Base-by-base conservation (phyloP, 129 eudicot genomes). In the Oenanthe sinensis region DNA sequence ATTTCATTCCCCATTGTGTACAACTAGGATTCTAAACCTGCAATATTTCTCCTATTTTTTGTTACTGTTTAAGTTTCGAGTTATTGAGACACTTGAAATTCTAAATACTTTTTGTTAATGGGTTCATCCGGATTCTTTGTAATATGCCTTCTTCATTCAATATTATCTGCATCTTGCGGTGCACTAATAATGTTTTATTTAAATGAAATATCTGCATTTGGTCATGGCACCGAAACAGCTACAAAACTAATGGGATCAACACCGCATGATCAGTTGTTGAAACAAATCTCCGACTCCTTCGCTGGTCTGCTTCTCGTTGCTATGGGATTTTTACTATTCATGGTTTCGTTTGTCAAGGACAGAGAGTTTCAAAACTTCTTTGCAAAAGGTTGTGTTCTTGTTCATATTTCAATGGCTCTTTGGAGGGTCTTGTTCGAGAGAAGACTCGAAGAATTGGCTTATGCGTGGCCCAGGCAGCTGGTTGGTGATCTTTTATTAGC, bases 281-380 rank as follows among this genome's bases (percentile, higher is more conserved):
- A 87, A 24, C 86, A 85, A 81, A 86, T 78, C 1, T 92, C 97
- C 2, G 87, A 92, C 84, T 87, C 94, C 14, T 92, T 89, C 58
- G 90, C 81, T 0, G 95, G 95, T 20, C 82, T 92, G 83, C 90
- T 92, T 68, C 82, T 89, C 50, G 85, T 88, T 80, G 85, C 74
- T 7, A 85, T 92, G 78, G 97, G 97, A 68, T 83, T 88, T 39
- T 79, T 92, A 52, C 78, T 89, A 44, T 89, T 86, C 58, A 89
- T 92, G 97, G 97, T 92, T 75, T 88, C 95, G 0, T 89, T 92
- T 65, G 88, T 92, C 12, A 85, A 89, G 85, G 97, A 91, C 75
- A 72, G 81, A 28, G 97, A 89, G 74, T 89, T 91, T 82, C 97
- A 91, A 20, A 84, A 89, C 77, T 89, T 89, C 81, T 91, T 91